Conservation (phyloP, 225 moss, liverwort and hornwort species). For the Lunularia cruciata region DNA sequence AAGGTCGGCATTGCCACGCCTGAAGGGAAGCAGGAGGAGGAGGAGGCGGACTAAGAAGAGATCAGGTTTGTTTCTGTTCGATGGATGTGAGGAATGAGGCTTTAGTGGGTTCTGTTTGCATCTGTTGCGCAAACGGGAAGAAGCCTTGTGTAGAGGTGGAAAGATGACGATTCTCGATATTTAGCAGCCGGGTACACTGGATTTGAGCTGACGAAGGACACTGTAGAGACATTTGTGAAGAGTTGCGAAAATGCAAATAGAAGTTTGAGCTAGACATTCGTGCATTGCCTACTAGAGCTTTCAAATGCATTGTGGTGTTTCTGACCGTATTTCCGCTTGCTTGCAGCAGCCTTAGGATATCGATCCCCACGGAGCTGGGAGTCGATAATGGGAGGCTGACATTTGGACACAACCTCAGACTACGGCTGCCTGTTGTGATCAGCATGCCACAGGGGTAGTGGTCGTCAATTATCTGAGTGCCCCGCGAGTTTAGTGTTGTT, state of each 20-base stretch:
- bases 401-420: background rate
- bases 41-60: too few species aligned
- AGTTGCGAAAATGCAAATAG: too few species aligned
- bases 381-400: slow-evolving; percentile 4
- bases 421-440: too few species aligned
- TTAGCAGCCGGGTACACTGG: background rate
- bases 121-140: too few species aligned
- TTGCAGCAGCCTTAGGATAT: background rate
- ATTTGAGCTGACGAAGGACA: background rate
- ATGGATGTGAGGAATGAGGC: too few species aligned
- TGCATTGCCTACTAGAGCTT: background rate
- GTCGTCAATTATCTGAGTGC: too few species aligned
- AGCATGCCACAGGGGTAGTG: background rate
- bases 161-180: background rate
- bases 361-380: background rate
- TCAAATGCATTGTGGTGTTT: background rate
- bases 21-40: too few species aligned
- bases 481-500: background rate
- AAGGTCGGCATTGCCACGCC: too few species aligned
- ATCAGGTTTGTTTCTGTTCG: too few species aligned
- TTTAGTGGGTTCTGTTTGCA: too few species aligned
- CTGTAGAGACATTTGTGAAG: background rate
- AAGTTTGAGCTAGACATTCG: too few species aligned
- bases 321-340: background rate
- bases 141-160: background rate